Evolutionary conservation across 176 grass and related monocot species (phyloP), one percentile per base, ranked within the genome.

Genomic region (Miscanthus lutarioriparius): DNA sequence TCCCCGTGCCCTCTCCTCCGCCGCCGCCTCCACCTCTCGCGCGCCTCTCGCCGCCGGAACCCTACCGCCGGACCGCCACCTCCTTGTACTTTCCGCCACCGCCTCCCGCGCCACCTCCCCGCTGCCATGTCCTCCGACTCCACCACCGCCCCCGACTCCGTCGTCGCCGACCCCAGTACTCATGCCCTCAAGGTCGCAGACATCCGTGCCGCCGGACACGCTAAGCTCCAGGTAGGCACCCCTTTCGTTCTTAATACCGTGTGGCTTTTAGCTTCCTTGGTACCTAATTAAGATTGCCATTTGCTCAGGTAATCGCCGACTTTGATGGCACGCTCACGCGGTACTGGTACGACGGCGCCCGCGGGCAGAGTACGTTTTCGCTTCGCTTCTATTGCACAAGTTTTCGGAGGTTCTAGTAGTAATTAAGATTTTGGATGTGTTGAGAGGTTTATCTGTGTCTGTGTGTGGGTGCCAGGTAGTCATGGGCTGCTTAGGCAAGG

Each of bases 241-340:
- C 63, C 6, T 72, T 2, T 45, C 49, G 27, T 51, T 6, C 4
- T 51, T 33, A 7, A 33, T 48, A 30, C 45, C 44, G 30, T 12
- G 7, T 74, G 44, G 1, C 7, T 4, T 32, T 27, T 74, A 32
- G 3, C 8, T 19, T 74, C 7, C 15, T 30, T 30, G 43, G 0
- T 2, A 15, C 2, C 51, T 77, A 17, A 85, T 14, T 64, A 35
- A 12, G 70, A 6, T 27, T 66, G 1, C 16, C 28, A 28, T 69
- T 20, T 17, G 43, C 30, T 17, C 53, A 98, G 96, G 91, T 98
- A 26, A 98, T 98, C 81, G 93, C 96, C 3, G 96, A 98, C 77
- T 98, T 98, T 83, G 96, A 98, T 54, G 96, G 93, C 13, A 98
- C 93, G 38, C 92, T 98, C 32, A 93, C 93, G 44, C 88, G 86